Conservation (phyloP, 805 yeast species). For the Priceomyces melissophilus region DNA sequence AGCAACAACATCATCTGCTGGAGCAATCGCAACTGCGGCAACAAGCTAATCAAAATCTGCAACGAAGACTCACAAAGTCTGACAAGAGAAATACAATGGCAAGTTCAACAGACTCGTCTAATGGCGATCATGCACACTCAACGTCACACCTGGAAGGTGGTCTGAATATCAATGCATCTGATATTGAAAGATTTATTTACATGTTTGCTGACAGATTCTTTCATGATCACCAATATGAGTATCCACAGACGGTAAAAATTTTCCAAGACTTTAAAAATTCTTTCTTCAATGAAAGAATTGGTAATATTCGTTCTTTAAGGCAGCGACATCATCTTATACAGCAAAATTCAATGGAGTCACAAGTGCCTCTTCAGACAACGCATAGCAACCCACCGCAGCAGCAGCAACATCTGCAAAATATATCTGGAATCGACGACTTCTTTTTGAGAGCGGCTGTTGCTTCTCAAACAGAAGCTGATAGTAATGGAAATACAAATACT, state of each 20-base stretch:
- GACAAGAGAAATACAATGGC: slow-evolving; percentile 4
- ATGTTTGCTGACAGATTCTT: slow-evolving; percentile 42
- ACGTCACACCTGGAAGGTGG: slow-evolving; percentile 3
- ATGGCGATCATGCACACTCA: slow-evolving; percentile 3
- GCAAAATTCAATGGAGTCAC: slow-evolving; percentile 6
- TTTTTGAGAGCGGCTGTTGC: slow-evolving; percentile 16
- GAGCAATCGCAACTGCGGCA: slow-evolving; percentile 8
- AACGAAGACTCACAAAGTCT: slow-evolving; percentile 7
- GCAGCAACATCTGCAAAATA: slow-evolving; percentile 8
- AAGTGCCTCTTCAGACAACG: slow-evolving; percentile 7
- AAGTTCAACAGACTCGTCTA: slow-evolving; percentile 1
- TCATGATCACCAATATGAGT: slow-evolving; percentile 37
- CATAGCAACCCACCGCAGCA: slow-evolving; percentile 7
- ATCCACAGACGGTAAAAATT: slow-evolving; percentile 41
- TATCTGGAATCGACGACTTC: slow-evolving; percentile 22
- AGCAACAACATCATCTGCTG: slow-evolving; percentile 7
- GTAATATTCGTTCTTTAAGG: slow-evolving; percentile 22
- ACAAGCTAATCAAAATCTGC: slow-evolving; percentile 7
- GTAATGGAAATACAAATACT: slow-evolving; percentile 4
- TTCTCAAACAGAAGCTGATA: slow-evolving; percentile 6
- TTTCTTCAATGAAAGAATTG: slow-evolving; percentile 39
- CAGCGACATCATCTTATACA: slow-evolving; percentile 12
- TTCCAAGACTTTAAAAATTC: slow-evolving; percentile 43
- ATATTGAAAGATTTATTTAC: slow-evolving; percentile 38
- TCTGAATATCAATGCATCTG: slow-evolving; percentile 21